These are phyloP conservation scores for Takakia lepidozioides DNA, from an alignment of 225 moss, liverwort and hornwort genomes.

Conservation along the genomic window DNA sequence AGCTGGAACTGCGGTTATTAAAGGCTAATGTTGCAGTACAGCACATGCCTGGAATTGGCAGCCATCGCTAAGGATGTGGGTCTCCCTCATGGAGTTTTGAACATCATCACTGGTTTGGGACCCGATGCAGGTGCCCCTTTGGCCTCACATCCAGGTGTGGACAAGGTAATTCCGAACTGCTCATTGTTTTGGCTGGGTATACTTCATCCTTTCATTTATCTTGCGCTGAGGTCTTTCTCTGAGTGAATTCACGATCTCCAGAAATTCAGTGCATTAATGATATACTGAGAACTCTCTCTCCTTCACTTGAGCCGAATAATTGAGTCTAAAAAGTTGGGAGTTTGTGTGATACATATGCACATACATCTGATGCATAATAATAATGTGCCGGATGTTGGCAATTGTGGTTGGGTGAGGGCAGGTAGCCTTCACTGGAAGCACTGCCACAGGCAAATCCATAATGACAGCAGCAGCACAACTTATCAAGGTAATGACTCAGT, in stretches of 20 bases:
- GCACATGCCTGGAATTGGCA: constrained; percentile 93
- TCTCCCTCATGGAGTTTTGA: constrained; percentile 85
- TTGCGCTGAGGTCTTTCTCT: no score
- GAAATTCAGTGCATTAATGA: no score
- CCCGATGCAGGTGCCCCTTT: constrained; percentile 78
- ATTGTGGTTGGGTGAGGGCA: constrained; percentile 10
- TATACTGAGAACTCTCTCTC: no score
- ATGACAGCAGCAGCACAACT: constrained; percentile 76
- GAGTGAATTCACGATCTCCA: no score
- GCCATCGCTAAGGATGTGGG: constrained; percentile 77
- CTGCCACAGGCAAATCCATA: constrained; percentile 70
- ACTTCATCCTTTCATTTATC: no score
- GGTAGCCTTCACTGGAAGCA: constrained; percentile 96
- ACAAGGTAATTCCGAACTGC: constrained; percentile 73
- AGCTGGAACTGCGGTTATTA: no score
- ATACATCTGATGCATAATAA: not conserved
- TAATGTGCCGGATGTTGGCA: no score
- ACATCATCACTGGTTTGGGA: constrained; percentile 81
- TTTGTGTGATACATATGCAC: no score
- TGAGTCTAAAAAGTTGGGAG: no score
- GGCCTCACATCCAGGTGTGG: constrained; percentile 71
- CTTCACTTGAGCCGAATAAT: no score
- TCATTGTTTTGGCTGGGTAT: no score
- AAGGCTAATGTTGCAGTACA: constrained; percentile 42
- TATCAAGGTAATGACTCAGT: no score